A percentile compares a stretch with the other conserved stretches of the same genome.
Conservation (phyloP, 441 rosid species). For the Flueggea neowawraea region DNA sequence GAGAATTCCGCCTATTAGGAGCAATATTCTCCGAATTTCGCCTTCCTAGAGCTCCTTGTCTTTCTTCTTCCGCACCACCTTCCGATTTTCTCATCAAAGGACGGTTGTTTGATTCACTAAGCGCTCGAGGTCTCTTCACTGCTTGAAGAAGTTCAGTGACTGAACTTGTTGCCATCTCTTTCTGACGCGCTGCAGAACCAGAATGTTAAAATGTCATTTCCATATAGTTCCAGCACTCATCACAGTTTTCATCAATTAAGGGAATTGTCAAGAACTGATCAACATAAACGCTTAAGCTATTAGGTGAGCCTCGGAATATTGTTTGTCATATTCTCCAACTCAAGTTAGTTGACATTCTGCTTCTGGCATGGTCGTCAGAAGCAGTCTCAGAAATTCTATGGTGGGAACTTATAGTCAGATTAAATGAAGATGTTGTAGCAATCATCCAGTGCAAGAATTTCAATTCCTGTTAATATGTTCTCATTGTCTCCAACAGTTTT, state of each 20-base stretch:
- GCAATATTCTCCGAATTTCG: conserved; percentile 59
- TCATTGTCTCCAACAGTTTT: no score
- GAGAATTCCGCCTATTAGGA: conserved; percentile 44
- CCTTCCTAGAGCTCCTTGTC: conserved; percentile 35
- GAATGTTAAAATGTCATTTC: not conserved
- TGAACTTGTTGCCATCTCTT: conserved; percentile 65
- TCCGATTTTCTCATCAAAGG: conserved; percentile 55
- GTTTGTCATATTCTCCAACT: no score
- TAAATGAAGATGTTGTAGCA: no score
- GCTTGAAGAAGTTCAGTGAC: conserved; percentile 89
- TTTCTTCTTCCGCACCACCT: conserved; percentile 43
- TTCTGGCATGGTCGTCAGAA: no score
- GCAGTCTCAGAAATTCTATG: no score
- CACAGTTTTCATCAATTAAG: not conserved
- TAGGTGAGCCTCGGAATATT: no score
- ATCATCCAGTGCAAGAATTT: no score
- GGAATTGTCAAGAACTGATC: no score
- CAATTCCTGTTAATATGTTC: no score
- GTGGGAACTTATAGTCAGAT: no score
- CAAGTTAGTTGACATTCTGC: no score
- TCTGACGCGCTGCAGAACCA: conserved; percentile 72
- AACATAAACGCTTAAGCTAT: no score
- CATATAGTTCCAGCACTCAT: not conserved
- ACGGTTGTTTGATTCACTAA: conserved; percentile 61
- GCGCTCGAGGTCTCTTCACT: conserved; percentile 77